A percentile compares a stretch with the other conserved stretches of the same genome.
Conservation (phyloP, 345 rosid genomes). For the Cardamine occulta region DNA sequence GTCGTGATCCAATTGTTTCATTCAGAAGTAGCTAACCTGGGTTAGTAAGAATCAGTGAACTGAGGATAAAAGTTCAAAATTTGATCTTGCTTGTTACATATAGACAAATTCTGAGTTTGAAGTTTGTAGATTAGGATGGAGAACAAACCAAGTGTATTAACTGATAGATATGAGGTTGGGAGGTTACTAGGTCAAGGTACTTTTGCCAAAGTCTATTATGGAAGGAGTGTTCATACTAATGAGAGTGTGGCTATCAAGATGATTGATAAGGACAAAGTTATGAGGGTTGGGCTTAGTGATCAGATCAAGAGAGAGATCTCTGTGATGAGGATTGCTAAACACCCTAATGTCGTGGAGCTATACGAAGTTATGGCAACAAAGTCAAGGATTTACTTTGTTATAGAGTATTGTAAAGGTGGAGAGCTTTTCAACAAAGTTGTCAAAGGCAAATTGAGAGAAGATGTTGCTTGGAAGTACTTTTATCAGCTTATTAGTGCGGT, state of each 20-base stretch:
- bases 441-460: slow-evolving; percentile 66
- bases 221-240: slow-evolving; percentile 53
- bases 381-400: slow-evolving; percentile 63
- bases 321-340: slow-evolving; percentile 71
- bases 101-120: slow-evolving; percentile 5
- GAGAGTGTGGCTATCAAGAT: slow-evolving; percentile 75
- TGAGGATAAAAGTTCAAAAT: not conserved
- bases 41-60: not conserved
- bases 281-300: slow-evolving; percentile 59
- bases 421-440: slow-evolving; percentile 74
- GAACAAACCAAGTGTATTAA: slow-evolving; percentile 70
- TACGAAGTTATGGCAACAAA: slow-evolving; percentile 84
- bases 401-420: slow-evolving; percentile 82
- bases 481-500: slow-evolving; percentile 66
- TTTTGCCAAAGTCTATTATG: slow-evolving; percentile 79
- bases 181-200: slow-evolving; percentile 79
- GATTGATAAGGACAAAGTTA: slow-evolving; percentile 72
- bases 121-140: slow-evolving; percentile 55
- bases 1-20: not conserved
- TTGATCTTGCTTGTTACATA: not conserved
- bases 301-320: slow-evolving; percentile 83
- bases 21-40: not conserved
- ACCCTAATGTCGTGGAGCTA: slow-evolving; percentile 66
- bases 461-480: slow-evolving; percentile 66
- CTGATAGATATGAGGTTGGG: slow-evolving; percentile 69